Evolutionary conservation across 148 eudicot genomes (phyloP).

Genomic region (Agrostemma githago): DNA sequence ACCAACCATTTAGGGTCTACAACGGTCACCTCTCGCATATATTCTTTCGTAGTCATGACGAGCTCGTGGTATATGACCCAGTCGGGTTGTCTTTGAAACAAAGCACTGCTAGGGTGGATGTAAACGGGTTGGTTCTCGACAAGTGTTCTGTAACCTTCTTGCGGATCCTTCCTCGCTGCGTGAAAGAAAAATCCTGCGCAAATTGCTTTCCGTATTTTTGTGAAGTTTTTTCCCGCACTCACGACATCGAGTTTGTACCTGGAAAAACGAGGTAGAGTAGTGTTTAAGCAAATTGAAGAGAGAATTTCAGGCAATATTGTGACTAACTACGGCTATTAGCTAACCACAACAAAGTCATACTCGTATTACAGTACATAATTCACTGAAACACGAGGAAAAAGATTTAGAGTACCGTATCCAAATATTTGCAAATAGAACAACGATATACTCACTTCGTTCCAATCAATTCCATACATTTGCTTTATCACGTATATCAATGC

Average conservation of each 20-base stretch:
- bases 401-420: neutral
- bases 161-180: slow-evolving; percentile 91
- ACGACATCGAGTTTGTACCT: slow-evolving; percentile 92
- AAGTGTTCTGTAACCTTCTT: slow-evolving; percentile 87
- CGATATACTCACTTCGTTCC: too few relatives aligned
- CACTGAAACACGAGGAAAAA: neutral
- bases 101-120: slow-evolving; percentile 93
- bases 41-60: slow-evolving; percentile 96
- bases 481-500: too few relatives aligned
- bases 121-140: slow-evolving; percentile 94
- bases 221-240: slow-evolving; percentile 74
- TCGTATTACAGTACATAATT: neutral
- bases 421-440: neutral
- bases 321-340: neutral
- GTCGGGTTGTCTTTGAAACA: slow-evolving; percentile 92
- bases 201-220: slow-evolving; percentile 71
- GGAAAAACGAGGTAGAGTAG: slow-evolving; percentile 22
- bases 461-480: too few relatives aligned
- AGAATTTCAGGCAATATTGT: neutral
- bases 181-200: slow-evolving; percentile 88
- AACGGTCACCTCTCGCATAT: slow-evolving; percentile 89
- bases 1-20: slow-evolving; percentile 90
- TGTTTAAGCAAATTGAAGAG: neutral
- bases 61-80: slow-evolving; percentile 97
- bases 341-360: neutral